Base-by-base conservation (phyloP, 1,284 basidiomycete genomes). In the Mycena citricolor region DNA sequence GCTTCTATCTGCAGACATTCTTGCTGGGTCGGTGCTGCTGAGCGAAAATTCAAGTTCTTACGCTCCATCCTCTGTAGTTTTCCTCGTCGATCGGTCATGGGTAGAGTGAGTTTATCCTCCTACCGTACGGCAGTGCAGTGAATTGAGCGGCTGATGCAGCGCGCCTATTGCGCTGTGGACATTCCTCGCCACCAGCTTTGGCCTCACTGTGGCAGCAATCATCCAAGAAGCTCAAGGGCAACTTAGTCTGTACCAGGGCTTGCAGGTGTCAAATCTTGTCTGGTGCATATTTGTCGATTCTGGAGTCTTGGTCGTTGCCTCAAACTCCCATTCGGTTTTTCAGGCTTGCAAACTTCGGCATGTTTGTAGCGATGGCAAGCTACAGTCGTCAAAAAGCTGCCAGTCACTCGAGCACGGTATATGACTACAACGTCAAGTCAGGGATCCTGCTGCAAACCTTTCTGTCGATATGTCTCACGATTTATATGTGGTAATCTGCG, bases 401-500 rank as follows among this genome's bases (percentile, higher is more conserved):
- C 14, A 62, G 55, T 30, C 51, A 50, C n/a, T 54, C 51, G 42
- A 40, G 54, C 3, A 30, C 32, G 8, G 47, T 50, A 11, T 49
- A 49, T 21, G 61, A 67, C 38, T 63, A 62, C 44, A 54, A 59
- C 14, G 65, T 70, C 23, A 68, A 66, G 53, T 59, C 66, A 47
- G 67, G 58, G 31, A 64, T 68, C 14, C 65, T 66, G 59, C 21
- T 59, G 5, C 69, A 71, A 46, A 66, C 67, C 7, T 35, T 67
- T 5, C 49, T 70, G 25, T 68, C 66, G 5, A 67, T 69, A 64
- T 52, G 49, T 12, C 49, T 69, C 31, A 70, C 68, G 0, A 40
- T 68, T 8, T 67, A 64, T 29, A 61, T 68, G 54, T 71, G 68
- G 68, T 69, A n/a, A n/a, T n/a, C n/a, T n/a, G n/a, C n/a, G n/a